Evolutionary conservation across 495 filamentous ascomycete species (phyloP), one percentile per base, ranked within the genome.

Genomic region (Chlorociboria aeruginascens): DNA sequence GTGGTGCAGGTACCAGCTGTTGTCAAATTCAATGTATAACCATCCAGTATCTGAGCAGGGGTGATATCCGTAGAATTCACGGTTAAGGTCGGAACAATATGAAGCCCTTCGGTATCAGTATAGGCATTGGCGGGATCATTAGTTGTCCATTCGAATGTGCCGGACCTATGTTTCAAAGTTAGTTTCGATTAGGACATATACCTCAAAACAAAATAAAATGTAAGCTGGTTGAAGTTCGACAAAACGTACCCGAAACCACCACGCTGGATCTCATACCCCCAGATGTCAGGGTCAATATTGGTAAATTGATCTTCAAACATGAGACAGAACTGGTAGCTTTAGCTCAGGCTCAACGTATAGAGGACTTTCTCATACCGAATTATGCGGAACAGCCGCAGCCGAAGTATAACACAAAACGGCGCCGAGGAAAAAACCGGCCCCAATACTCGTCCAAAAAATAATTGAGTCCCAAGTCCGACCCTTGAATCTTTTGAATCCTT

Each of bases 11-110:
- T 55, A 29, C 62, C 62, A 32, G 48, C 63, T 7, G 52, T 60
- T 13, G 60, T 65, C 12, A 69, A 13, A 35, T 35, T 35, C 3
- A 35, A 13, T 10, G 33, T 35, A 35, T 35, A 35, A 13, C 33
- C 33, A 13, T 35, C 33, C 10, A 35, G 6, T 13, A 35, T 11
- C 7, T 35, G 33, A 13, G 10, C 33, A 35, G 10, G 2, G 1
- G 33, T 63, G 30, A 69, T 67, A 7, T n/a, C 33, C 6, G 20
- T 28, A 0, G 63, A 55, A 37, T 63, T 61, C 28, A 49, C 67
- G 0, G 65, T 68, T 16, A 71, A 45, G 0, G 67, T 71, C 6
- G 67, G 68, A 12, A 69, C 61, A 40, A 71, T 71, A 40, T 69
- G 65, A 2, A 71, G 58, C 14, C 65, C 66, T 4, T 60, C 50